phyloP scores from a whole-genome alignment of 1,139 yeast genomes.

The Nakaseomyces sp. region DNA sequence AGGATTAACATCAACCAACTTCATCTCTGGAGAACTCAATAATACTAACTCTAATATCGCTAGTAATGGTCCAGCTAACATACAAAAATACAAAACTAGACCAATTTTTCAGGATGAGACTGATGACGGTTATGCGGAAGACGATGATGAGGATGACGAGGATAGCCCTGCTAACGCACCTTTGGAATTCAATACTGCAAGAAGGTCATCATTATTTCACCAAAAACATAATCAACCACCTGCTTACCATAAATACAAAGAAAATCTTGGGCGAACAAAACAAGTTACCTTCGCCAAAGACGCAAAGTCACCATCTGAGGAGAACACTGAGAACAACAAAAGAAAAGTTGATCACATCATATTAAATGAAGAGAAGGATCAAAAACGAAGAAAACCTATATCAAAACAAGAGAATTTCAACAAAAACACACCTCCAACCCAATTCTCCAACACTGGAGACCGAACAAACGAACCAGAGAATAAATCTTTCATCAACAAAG shows the following conservation, averaged over 20 bases:
- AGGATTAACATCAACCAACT: neutral
- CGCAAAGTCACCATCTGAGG: neutral
- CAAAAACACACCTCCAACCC: neutral
- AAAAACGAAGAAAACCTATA: neutral
- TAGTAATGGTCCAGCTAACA: neutral
- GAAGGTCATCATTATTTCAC: slow-evolving; percentile 14
- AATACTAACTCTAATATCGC: neutral
- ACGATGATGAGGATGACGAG: slow-evolving; percentile 28
- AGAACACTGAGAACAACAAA: neutral
- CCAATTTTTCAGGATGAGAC: slow-evolving; percentile 17
- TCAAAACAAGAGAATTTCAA: neutral
- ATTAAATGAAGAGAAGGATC: slow-evolving; percentile 6
- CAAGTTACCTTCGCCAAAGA: slow-evolving; percentile 2
- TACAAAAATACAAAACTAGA: slow-evolving; percentile 9
- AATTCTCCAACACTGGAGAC: neutral
- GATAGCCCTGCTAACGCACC: slow-evolving; percentile 32
- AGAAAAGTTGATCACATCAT: slow-evolving; percentile 11
- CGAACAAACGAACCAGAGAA: no score
- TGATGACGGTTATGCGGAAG: slow-evolving; percentile 31
- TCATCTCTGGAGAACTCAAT: slow-evolving; percentile 1
- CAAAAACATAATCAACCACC: slow-evolving; percentile 11
- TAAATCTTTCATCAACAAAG: no score
- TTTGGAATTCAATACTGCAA: slow-evolving; percentile 29
- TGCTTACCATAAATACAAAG: neutral
- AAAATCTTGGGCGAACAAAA: neutral